These are phyloP conservation scores for Kodamaea derodonti DNA, from an alignment of 1,139 yeast genomes.

Conservation along the genomic window DNA sequence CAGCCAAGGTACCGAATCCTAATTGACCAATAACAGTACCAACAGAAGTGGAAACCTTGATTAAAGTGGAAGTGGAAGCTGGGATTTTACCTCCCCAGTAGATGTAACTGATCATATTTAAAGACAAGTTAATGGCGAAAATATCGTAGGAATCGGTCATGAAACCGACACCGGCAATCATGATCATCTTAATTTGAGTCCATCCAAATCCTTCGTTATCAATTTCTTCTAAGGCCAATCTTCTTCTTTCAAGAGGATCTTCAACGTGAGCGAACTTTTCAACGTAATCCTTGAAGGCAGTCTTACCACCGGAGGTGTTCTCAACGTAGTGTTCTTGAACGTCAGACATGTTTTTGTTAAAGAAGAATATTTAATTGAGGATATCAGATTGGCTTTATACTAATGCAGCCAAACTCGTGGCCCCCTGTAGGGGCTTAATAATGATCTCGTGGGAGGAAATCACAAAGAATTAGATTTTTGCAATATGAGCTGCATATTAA, in stretches of 20 bases:
- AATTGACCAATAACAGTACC: slow-evolving; percentile 94
- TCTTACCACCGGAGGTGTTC: slow-evolving; percentile 63
- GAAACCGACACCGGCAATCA: slow-evolving; percentile 94
- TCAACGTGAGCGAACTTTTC: slow-evolving; percentile 81
- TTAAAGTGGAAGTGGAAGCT: slow-evolving; percentile 61
- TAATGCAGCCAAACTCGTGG: not conserved
- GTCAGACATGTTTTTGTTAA: slow-evolving; percentile 18
- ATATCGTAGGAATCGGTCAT: slow-evolving; percentile 90
- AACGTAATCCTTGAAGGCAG: slow-evolving; percentile 83
- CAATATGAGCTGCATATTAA: not conserved
- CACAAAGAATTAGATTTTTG: not conserved
- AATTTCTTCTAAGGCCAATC: slow-evolving; percentile 83
- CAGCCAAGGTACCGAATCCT: slow-evolving; percentile 81
- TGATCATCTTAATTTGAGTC: slow-evolving; percentile 83
- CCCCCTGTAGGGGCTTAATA: not conserved
- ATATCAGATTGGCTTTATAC: not conserved
- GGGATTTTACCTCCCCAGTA: slow-evolving; percentile 69
- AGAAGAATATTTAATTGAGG: not conserved
- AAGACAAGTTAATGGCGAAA: slow-evolving; percentile 80
- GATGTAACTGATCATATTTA: slow-evolving; percentile 70
- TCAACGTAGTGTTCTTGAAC: slow-evolving; percentile 20
- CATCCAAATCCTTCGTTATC: slow-evolving; percentile 83
- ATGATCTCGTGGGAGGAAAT: slow-evolving; percentile 1
- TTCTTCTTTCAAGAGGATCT: slow-evolving; percentile 86
- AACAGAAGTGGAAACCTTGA: slow-evolving; percentile 84